phyloP scores from a whole-genome alignment of 768 basidiomycete genomes.

The Fistulinella prunicolor region DNA sequence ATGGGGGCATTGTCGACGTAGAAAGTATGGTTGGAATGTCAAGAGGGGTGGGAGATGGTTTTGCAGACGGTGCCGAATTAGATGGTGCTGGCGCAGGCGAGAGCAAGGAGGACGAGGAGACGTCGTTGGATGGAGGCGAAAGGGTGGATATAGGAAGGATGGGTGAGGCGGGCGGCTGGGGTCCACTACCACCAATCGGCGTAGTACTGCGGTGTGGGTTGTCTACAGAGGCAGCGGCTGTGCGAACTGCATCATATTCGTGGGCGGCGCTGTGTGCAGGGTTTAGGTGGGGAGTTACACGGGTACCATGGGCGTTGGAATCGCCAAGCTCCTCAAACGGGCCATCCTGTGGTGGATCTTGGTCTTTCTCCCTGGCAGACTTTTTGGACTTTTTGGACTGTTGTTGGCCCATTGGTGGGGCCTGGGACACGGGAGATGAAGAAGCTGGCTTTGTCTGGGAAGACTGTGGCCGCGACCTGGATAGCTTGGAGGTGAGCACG shows the following conservation, averaged over 20 bases:
- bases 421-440: conserved; percentile 34
- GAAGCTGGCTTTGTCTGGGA: conserved; percentile 65
- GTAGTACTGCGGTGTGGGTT: conserved; percentile 32
- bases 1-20: conserved; percentile 48
- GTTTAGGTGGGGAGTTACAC: conserved; percentile 40
- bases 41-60: conserved; percentile 53
- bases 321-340: conserved; percentile 39
- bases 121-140: conserved; percentile 37
- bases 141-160: conserved; percentile 36
- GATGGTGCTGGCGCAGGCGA: conserved; percentile 11
- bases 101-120: conserved; percentile 40
- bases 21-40: conserved; percentile 91
- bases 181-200: conserved; percentile 40
- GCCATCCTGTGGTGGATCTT: conserved; percentile 44
- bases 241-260: conserved; percentile 34
- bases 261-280: conserved; percentile 40
- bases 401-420: conserved; percentile 75
- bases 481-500: conserved; percentile 65
- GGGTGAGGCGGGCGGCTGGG: conserved; percentile 33
- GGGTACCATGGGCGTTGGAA: conserved; percentile 39
- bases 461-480: conserved; percentile 71
- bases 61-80: conserved; percentile 23
- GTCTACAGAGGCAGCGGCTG: conserved; percentile 33
- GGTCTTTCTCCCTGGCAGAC: conserved; percentile 65
- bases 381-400: conserved; percentile 81